Base-by-base conservation (phyloP, 352 stramenopile genomes). In the Globisporangium viniferum region DNA sequence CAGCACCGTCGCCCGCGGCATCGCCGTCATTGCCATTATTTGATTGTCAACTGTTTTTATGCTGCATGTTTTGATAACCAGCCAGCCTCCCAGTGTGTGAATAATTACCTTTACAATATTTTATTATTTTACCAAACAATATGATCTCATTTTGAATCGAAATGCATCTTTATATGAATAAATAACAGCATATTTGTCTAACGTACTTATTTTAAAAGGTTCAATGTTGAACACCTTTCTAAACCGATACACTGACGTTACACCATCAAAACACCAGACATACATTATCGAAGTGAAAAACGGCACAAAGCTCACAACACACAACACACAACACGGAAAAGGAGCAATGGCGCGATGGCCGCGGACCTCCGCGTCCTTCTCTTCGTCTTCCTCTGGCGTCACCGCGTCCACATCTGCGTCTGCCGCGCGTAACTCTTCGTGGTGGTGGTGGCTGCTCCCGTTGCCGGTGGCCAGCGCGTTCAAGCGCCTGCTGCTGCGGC, bases 391-490 rank as follows among this genome's bases (percentile, higher is more conserved):
- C 10, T 31, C 56, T 33, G 31, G 27, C 1, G 1, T 1, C 10
- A 8, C 54, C 27, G 18, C 41, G 41, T 48, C 41, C 41, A 48
- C 44, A n/a, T 51, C 55, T 31, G 33, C 53, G 24, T 36, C 51
- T 44, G 27, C 41, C 0, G n/a, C 41, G 3, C 65, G 65, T 22
- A 57, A 33, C 58, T 46, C 61, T 22, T 41, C 20, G 59, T 71
- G 58, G 64, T 69, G 62, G 62, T 48, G 51, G 59, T 55, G 46
- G 49, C n/a, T 62, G 27, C 66, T 71, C 5, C 66, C 66, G 1
- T 9, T 55, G 18, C 59, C 66, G 2, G 36, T 66, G 35, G 49
- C 39, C 14, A 56, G 66, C 9, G 59, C 36, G n/a, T 48, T 66
- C 48, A 59, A 71, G 59, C 66, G 54, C 2, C 24, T 71, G 24